Evolutionary conservation across 805 yeast species (phyloP), one percentile per base, ranked within the genome.

Genomic region (Scheffersomyces spartinae): DNA sequence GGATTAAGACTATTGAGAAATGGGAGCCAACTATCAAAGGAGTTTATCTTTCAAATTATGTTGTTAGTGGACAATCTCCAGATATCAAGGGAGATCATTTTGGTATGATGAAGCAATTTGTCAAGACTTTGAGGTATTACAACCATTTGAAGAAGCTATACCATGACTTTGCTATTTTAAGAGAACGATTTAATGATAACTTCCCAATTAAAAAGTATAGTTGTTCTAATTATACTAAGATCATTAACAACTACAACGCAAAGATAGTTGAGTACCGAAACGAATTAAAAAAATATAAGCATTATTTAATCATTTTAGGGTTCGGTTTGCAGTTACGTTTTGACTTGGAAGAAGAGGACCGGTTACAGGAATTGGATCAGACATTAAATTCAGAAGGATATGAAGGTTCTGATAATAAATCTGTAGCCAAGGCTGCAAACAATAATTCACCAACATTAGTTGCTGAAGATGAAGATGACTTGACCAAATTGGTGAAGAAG

Each of bases 281-380:
- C 19, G 73, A 68, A 31, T 43, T 62, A 35, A 42, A 47, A 28
- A 56, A 64, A 40, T 64, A 63, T 39, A 64, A 59, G 41, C 45
- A 46, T 29, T 68, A 68, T 41, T 47, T 67, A 20, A 42, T 53
- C 17, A 53, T 57, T 26, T 47, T 68, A 21, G 68, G 64, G n/a
- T 52, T 51, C 35, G 73, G 67, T 0, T 55, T 67, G 30, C 60
- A 55, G 29, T 45, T 65, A 30, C 52, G 72, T 32, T 55, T 51
- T 26, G 64, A 62, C 28, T 43, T 57, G 31, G 61, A 58, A 31
- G 51, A 42, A 9, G 11, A 7, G 21, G 11, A 19, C 21, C 9
- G 11, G 11, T n/a, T 19, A 7, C n/a, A 7, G 21, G 6, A 7
- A 7, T n/a, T 7, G 6, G 6, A 7, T 6, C 21, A n/a, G 18